These are phyloP conservation scores for Drechslerella stenobrocha DNA, from an alignment of 2,329 filamentous ascomycete genomes.

Conservation along the genomic window DNA sequence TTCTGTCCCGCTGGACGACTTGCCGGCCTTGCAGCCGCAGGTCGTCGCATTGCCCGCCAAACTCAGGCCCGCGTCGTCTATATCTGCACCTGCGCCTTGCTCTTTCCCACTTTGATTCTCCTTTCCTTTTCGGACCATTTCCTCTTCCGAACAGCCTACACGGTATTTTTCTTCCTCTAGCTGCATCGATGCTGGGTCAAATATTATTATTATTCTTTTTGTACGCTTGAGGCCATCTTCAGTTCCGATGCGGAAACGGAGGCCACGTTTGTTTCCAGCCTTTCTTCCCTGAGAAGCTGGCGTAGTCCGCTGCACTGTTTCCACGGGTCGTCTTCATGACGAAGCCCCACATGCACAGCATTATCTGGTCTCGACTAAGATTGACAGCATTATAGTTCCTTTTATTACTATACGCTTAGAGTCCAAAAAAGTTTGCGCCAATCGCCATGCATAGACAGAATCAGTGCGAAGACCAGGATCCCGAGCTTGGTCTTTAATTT, in stretches of 20 bases:
- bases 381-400: too few relatives aligned
- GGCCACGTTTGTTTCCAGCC: too few relatives aligned
- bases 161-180: neutral
- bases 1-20: neutral
- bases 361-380: too few relatives aligned
- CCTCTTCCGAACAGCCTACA: neutral
- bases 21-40: neutral
- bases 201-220: too few relatives aligned
- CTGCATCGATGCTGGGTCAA: neutral
- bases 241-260: too few relatives aligned
- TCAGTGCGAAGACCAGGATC: neutral
- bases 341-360: too few relatives aligned
- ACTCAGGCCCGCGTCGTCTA: too few relatives aligned
- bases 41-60: conserved; percentile 7
- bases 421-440: conserved; percentile 3
- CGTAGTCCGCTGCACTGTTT: too few relatives aligned
- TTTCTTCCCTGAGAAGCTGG: too few relatives aligned
- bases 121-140: neutral
- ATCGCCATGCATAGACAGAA: neutral
- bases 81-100: conserved; percentile 5
- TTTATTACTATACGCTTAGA: neutral
- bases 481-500: conserved; percentile 15
- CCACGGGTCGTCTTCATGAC: too few relatives aligned
- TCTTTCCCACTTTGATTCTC: conserved; percentile 1
- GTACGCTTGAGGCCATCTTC: too few relatives aligned